Base-by-base conservation (phyloP, 1,284 basidiomycete genomes). In the Termitomyces sp. region DNA sequence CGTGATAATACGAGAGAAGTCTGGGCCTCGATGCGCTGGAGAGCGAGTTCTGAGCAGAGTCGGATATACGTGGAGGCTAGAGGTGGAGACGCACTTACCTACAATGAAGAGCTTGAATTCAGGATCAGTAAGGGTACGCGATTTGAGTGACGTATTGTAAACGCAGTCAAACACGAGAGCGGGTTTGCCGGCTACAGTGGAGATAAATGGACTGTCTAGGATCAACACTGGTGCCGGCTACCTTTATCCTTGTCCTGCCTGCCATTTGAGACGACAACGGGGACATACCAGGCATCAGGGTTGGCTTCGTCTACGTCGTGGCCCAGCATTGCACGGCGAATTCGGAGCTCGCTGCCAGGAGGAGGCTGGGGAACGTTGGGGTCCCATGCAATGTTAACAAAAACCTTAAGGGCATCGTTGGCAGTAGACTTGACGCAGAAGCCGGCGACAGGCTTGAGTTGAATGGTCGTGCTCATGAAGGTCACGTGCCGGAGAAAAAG, bases 311-410 rank as follows among this genome's bases (percentile, higher is more conserved):
- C 70, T 6, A 70, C 53, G 43, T 79, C 74, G 50, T 78, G 72
- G 21, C 78, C 80, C 31, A 68, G 67, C 71, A 87, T 80, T 6
- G 84, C 84, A 15, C 70, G 70, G 24, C 76, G 77, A 40, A 88
- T 80, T 6, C 67, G 74, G 8, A 81, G 78, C 58, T 86, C 80
- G 57, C 68, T 77, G 2, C 72, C 79, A 24, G 75, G 69, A 9
- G 86, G 84, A 0, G 88, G 86, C 0, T 83, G 74, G 7, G 88
- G 88, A 0, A 90, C 79, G 58, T 81, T 77, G 10, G 69, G 30
- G 57, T 86, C 84, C 78, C 82, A 90, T 19, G 82, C 80, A 10
- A 90, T 72, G 64, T 90, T 90, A 34, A 89, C 69, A 65, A 90
- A 90, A 15, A 89, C 67, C 67, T 90, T 90, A 57, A 12, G 7